A percentile compares a stretch with the other conserved stretches of the same genome.
Conservation (phyloP, 257 asterid genomes). For the Solanum megistacrolobum region DNA sequence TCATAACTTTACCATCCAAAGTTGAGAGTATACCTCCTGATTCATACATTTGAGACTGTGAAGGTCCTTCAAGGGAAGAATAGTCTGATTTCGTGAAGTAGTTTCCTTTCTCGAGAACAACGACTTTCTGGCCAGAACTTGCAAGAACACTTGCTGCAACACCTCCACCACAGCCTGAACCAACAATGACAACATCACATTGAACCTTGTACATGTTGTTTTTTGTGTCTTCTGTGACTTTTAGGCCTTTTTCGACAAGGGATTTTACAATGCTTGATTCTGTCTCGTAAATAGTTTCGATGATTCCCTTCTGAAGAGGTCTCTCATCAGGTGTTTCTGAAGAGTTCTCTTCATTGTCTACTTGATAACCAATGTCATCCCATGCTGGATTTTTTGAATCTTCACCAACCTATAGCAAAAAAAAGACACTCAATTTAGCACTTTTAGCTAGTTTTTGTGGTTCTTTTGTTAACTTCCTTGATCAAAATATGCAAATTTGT, state of each 20-base stretch:
- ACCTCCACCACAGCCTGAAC: slow-evolving; percentile 90
- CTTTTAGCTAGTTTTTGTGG: not conserved
- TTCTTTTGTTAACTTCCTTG: not conserved
- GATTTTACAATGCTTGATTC: slow-evolving; percentile 32
- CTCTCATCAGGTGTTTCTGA: slow-evolving; percentile 11
- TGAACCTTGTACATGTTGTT: slow-evolving; percentile 23
- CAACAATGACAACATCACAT: slow-evolving; percentile 75
- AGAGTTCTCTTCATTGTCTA: slow-evolving; percentile 23
- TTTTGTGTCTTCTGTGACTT: slow-evolving; percentile 18
- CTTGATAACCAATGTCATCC: slow-evolving; percentile 66
- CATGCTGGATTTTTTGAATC: slow-evolving; percentile 50
- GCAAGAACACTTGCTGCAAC: slow-evolving; percentile 81
- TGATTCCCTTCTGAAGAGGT: slow-evolving; percentile 62
- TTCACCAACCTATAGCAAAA: slow-evolving; percentile 43
- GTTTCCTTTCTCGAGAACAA: slow-evolving; percentile 74
- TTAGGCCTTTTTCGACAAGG: slow-evolving; percentile 40
- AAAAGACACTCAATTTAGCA: not conserved
- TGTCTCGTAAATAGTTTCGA: slow-evolving; percentile 41
- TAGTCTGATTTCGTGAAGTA: slow-evolving; percentile 50
- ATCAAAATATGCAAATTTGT: not conserved
- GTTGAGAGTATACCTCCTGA: slow-evolving; percentile 61
- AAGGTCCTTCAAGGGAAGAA: slow-evolving; percentile 76
- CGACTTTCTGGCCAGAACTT: slow-evolving; percentile 55
- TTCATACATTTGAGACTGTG: slow-evolving; percentile 51
- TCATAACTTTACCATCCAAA: slow-evolving; percentile 50